Evolutionary conservation across 192 early-diverging fungal genomes (phyloP), one percentile per base, ranked within the genome.

Genomic region (Pecoramyces ruminantium): DNA sequence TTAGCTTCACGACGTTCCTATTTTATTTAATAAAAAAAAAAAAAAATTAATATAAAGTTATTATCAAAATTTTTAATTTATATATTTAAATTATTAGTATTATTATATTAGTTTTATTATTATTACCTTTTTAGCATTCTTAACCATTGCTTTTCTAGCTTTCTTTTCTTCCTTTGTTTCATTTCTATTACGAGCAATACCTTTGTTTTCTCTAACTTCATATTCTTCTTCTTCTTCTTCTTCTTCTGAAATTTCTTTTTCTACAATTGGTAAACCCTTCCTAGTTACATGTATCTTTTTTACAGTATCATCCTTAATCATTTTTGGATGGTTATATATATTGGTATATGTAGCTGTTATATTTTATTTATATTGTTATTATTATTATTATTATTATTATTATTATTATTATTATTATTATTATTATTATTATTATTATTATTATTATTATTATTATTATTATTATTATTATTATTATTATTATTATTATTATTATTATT

Each of bases 101-200:
- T n/a, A n/a, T n/a, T n/a, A n/a, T n/a, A n/a, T n/a, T n/a, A n/a
- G n/a, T 29, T 80, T 13, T 29, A 38, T 82, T 17, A 21, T 14
- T 30, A 79, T 67, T 90, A 89, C 90, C 90, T 86, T 90, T 85
- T 93, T 93, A 29, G 92, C 92, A 34, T 90, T 92, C 84, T 99
- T 98, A 81, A 96, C 83, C 34, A 89, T 89, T 82, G 88, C 89
- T 85, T 99, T 99, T 78, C 98, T 91, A 77, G 86, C 87, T 85
- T 93, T 94, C 91, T 97, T 97, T 81, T 99, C 96, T 80, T 96
- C 98, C 82, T 89, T 91, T 1, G 92, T 90, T 87, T 99, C 98
- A n/a, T 83, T 83, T 82, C 93, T 93, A 78, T 88, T 81, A 80
- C 98, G 87, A n/a, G 92, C 88, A 25, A 77, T 82, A 27, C 96